Evolutionary conservation across 148 eudicot species (phyloP).

Genomic region (Bassia scoparia): DNA sequence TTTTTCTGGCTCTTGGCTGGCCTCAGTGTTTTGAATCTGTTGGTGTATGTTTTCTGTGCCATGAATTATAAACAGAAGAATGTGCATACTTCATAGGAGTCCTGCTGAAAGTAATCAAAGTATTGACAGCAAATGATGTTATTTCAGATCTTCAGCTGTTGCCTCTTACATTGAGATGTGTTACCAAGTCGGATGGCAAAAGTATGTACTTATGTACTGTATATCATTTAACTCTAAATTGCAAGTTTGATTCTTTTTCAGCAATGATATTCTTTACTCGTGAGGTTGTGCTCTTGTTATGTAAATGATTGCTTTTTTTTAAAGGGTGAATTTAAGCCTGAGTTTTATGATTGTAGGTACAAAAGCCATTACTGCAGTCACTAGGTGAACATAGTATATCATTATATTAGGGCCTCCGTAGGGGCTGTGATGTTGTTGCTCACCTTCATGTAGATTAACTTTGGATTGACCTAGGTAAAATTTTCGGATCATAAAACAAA

Average conservation of each 20-base stretch:
- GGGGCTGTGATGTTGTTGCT: not conserved
- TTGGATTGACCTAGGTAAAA: no score
- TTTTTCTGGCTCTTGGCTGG: conserved; percentile 59
- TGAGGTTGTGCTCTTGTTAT: not conserved
- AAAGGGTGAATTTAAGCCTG: not conserved
- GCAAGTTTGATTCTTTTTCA: not conserved
- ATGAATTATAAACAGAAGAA: conserved; percentile 41
- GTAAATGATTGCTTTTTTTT: not conserved
- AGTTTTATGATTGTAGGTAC: not conserved
- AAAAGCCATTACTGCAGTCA: no score
- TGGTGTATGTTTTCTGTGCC: conserved; percentile 39
- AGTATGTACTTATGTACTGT: not conserved
- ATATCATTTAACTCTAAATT: not conserved
- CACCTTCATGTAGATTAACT: no score
- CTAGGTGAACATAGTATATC: no score
- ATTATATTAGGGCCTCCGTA: no score
- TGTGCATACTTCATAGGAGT: conserved; percentile 28
- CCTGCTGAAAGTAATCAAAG: no score
- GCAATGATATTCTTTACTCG: not conserved
- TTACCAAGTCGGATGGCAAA: not conserved
- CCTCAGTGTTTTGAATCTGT: conserved; percentile 45
- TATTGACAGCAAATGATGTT: not conserved
- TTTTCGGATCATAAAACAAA: no score
- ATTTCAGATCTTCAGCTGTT: not conserved
- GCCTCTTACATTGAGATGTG: not conserved